phyloP scores from a whole-genome alignment of 2,329 filamentous ascomycete genomes.

The Clarireedia paspali region DNA sequence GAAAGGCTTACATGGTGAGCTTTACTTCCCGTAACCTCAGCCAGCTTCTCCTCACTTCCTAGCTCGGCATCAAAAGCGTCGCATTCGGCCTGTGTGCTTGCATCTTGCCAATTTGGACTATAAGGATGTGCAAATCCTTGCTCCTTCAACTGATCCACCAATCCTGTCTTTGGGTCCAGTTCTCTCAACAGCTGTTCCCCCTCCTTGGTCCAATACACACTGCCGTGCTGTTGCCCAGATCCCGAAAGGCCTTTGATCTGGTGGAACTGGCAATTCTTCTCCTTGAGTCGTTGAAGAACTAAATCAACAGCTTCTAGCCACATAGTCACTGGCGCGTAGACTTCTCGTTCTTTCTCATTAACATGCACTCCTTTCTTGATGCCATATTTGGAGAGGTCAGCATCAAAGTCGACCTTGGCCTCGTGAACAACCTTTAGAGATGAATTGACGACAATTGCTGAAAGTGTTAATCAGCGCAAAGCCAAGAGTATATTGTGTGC shows the following conservation, averaged over 20 bases:
- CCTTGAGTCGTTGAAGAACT: constrained; percentile 65
- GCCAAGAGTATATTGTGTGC: constrained; percentile 4
- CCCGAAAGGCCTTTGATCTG: constrained; percentile 78
- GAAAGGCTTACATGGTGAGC: constrained; percentile 75
- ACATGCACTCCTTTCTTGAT: constrained; percentile 83
- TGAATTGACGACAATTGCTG: constrained; percentile 76
- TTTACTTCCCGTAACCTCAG: constrained; percentile 77
- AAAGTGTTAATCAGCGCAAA: constrained; percentile 13
- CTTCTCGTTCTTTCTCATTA: constrained; percentile 76
- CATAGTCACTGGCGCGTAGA: constrained; percentile 87
- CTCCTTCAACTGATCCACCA: constrained; percentile 63
- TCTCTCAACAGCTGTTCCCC: constrained; percentile 57
- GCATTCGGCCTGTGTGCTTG: constrained; percentile 87
- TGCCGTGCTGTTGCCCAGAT: constrained; percentile 95
- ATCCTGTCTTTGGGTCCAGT: constrained; percentile 50
- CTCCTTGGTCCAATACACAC: constrained; percentile 78
- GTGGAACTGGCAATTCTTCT: constrained; percentile 63
- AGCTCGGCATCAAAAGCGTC: constrained; percentile 75
- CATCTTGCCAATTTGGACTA: constrained; percentile 97
- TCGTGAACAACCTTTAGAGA: constrained; percentile 73
- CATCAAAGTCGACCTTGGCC: constrained; percentile 93
- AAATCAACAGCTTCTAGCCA: constrained; percentile 91
- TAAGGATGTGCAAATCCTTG: constrained; percentile 74
- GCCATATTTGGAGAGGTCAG: constrained; percentile 69
- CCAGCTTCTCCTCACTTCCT: constrained; percentile 60